Evolutionary conservation across 179 eudicot species (phyloP), one percentile per base, ranked within the genome.

Genomic region (Silene coronaria): DNA sequence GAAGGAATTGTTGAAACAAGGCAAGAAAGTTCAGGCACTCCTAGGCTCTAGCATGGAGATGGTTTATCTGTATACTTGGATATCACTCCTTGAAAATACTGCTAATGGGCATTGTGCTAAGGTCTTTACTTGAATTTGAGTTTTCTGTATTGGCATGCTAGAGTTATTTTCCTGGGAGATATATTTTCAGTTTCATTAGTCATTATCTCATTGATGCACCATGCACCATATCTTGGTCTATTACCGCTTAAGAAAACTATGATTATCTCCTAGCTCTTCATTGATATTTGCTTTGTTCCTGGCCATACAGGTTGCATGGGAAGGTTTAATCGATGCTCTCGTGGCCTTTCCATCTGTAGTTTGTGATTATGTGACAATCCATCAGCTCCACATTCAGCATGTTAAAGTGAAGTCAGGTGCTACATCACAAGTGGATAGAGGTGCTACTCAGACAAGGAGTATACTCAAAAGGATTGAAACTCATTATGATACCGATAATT

Each of bases 1-100:
- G 86, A 87, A 82, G 78, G 88, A 91, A 58, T 71, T 89, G 70
- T 58, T 88, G 77, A 85, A 80, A 77, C 83, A 83, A 58, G 91
- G 95, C 26, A 80, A 84, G 85, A 88, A 89, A 80, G 84, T 88
- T 82, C 95, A 87, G 69, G 80, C 86, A 74, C 77, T 93, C 80
- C 88, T 87, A n/a, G n/a, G n/a, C n/a, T n/a, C n/a, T n/a, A 85
- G 95, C 95, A 57, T 93, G 98, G 98, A 86, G 90, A 77, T 93
- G 98, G 97, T 89, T 82, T 77, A 85, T 91, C 32, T 86, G 90
- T 75, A 78, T 93, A 60, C 85, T 91, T 53, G 97, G 95, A 79
- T 81, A 88, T 70, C 84, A 85, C 82, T 87, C 86, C 32, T 53
- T 84, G 72, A 89, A 88, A 48, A 8, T 17, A 24, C 5, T 4